phyloP scores from a whole-genome alignment of 2,329 filamentous ascomycete genomes.

The Penicillium janthinellum region DNA sequence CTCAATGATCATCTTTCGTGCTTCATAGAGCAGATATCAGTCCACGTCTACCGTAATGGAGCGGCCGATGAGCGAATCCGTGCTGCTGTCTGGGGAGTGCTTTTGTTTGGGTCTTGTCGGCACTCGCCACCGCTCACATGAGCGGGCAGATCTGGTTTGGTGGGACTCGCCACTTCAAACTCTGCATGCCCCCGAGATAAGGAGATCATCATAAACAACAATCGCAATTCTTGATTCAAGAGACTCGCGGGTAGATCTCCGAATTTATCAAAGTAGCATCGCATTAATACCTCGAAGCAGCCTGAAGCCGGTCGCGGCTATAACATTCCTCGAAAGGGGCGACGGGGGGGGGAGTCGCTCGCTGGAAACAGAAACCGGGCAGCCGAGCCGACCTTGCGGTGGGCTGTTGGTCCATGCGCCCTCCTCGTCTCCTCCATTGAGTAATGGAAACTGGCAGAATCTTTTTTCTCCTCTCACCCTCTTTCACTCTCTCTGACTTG shows the following conservation, averaged over 20 bases:
- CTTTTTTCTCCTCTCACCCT: conserved; percentile 8
- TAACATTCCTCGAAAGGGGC: background rate
- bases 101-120: background rate
- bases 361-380: background rate
- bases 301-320: background rate
- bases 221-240: background rate
- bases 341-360: background rate
- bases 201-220: background rate
- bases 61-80: no score
- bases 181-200: background rate
- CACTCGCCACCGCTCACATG: background rate
- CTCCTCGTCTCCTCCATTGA: background rate
- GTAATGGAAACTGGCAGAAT: conserved; percentile 16
- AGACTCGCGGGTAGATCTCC: background rate
- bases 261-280: background rate
- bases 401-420: conserved; percentile 3
- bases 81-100: no score
- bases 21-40: no score
- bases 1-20: no score
- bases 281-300: background rate
- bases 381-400: background rate
- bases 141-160: background rate
- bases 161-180: background rate
- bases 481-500: background rate
- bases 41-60: no score